A percentile compares a stretch with the other conserved stretches of the same genome.
Conservation (phyloP, 2,329 filamentous ascomycete genomes). For the Apiospora marii region DNA sequence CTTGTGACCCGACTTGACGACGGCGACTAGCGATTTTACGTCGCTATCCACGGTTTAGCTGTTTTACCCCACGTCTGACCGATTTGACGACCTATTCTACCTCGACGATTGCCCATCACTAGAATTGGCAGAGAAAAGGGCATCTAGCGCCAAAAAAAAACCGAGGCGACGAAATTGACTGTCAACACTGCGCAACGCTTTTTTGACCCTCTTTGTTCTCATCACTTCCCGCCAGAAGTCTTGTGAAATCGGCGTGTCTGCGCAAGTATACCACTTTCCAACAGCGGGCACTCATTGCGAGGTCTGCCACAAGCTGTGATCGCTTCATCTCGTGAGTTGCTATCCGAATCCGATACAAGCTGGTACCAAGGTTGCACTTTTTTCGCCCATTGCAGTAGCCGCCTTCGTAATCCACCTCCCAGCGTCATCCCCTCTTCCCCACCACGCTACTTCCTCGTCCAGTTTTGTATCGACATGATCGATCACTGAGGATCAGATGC, state of each 20-base stretch:
- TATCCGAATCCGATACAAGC: conserved; percentile 32
- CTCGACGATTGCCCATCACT: conserved; percentile 19
- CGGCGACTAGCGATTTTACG: conserved; percentile 23
- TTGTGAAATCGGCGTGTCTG: conserved; percentile 15
- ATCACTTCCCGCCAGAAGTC: conserved; percentile 15
- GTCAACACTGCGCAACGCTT: conserved; percentile 23
- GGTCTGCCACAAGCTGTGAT: conserved; percentile 46
- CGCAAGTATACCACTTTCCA: conserved; percentile 13
- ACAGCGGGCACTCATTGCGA: conserved; percentile 35
- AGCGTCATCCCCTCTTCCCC: conserved; percentile 25
- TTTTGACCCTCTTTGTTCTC: conserved; percentile 15
- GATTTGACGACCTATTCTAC: not conserved
- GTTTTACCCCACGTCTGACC: not conserved
- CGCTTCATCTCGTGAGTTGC: conserved; percentile 49
- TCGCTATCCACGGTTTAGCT: conserved; percentile 21
- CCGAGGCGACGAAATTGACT: conserved; percentile 8
- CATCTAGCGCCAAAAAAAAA: conserved; percentile 21
- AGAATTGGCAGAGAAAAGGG: conserved; percentile 9
- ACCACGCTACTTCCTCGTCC: conserved; percentile 19
- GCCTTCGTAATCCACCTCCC: conserved; percentile 20
- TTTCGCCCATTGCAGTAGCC: conserved; percentile 21
- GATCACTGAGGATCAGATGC: conserved; percentile 8
- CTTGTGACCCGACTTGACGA: conserved; percentile 23
- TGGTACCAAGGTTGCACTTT: conserved; percentile 25
- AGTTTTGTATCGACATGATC: conserved; percentile 23